phyloP scores from a whole-genome alignment of 371 early-diverging fungal genomes.

The Chytridium lagenaria region DNA sequence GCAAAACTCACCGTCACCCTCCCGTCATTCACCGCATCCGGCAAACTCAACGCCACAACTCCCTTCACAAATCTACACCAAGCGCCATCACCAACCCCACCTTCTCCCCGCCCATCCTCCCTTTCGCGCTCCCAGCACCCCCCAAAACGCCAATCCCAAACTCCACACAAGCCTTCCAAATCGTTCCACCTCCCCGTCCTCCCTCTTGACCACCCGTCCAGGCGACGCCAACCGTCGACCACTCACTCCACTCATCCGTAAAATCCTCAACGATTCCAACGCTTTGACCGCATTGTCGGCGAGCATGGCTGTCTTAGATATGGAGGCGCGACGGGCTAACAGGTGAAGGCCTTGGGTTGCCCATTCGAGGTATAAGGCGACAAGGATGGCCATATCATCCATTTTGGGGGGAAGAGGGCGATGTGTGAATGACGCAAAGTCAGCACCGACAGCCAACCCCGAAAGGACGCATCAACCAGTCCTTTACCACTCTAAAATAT shows the following conservation, averaged over 20 bases:
- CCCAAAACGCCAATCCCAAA: neutral
- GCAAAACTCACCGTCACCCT: no score
- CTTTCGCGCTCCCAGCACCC: no score
- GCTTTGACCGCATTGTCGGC: neutral
- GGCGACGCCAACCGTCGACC: neutral
- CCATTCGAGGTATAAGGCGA: slow-evolving; percentile 4
- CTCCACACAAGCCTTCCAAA: no score
- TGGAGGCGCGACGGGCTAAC: neutral
- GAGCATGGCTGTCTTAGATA: neutral
- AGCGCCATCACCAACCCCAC: neutral
- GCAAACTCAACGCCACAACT: no score
- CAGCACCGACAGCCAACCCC: neutral
- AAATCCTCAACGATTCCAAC: neutral
- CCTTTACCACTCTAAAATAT: no score
- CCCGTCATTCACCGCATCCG: no score
- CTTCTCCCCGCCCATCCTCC: no score
- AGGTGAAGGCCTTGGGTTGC: neutral
- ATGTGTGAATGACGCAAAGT: neutral
- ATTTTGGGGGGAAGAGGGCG: slow-evolving; percentile 2
- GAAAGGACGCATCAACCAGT: neutral
- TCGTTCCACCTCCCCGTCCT: no score
- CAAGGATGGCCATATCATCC: neutral
- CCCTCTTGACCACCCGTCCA: no score
- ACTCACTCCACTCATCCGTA: neutral
- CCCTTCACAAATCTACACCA: neutral